Conservation (phyloP, 2,329 filamentous ascomycete species). For the Nemania diffusa region DNA sequence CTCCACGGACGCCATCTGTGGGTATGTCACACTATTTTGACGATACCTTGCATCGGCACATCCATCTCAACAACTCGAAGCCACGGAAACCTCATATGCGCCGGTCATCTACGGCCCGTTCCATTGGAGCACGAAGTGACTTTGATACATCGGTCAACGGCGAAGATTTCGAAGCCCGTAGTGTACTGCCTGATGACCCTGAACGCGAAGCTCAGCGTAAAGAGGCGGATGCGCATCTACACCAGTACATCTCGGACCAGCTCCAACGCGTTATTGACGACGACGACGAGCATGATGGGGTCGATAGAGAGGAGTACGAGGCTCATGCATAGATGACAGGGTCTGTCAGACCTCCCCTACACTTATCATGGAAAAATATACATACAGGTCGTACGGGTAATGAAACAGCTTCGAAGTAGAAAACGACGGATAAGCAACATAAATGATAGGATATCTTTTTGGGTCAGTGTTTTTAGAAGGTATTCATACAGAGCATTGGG, state of each 20-base stretch:
- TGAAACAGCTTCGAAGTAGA: background rate
- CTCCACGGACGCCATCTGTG: slow-evolving; percentile 84
- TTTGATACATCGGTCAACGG: slow-evolving; percentile 67
- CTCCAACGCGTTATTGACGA: slow-evolving; percentile 76
- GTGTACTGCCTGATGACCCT: slow-evolving; percentile 64
- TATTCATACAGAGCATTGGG: slow-evolving; percentile 8
- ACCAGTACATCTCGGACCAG: slow-evolving; percentile 84
- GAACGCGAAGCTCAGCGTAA: slow-evolving; percentile 60
- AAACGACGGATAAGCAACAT: background rate
- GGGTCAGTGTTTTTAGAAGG: slow-evolving; percentile 6
- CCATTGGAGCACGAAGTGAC: slow-evolving; percentile 85
- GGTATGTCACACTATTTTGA: slow-evolving; percentile 96
- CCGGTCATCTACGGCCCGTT: slow-evolving; percentile 83
- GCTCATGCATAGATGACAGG: slow-evolving; percentile 35
- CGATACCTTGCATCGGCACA: slow-evolving; percentile 77
- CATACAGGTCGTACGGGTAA: background rate
- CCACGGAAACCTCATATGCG: slow-evolving; percentile 68
- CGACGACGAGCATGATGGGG: slow-evolving; percentile 52
- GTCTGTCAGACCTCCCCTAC: background rate
- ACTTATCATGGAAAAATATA: background rate
- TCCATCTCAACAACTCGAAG: slow-evolving; percentile 52
- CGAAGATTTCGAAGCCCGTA: slow-evolving; percentile 56
- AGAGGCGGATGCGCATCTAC: slow-evolving; percentile 76
- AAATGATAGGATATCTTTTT: background rate
- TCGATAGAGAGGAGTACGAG: slow-evolving; percentile 51